phyloP scores from a whole-genome alignment of 1,139 yeast species.

The Geotrichum cucujoidarum region DNA sequence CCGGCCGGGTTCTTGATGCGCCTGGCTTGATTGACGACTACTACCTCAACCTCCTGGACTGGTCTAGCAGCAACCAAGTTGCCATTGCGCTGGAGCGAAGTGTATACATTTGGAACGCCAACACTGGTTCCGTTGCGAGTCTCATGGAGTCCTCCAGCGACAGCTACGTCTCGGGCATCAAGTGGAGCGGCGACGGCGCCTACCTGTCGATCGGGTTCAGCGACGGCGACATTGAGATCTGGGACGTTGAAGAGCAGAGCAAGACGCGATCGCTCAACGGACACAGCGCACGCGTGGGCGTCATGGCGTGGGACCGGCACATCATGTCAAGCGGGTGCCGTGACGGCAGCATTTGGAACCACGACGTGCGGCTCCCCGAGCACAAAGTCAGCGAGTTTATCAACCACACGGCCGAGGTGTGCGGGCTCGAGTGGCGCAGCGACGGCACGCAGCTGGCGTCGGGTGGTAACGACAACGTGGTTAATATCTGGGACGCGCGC shows the following conservation, averaged over 20 bases:
- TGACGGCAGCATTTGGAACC: slow-evolving; percentile 77
- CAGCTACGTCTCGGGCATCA: slow-evolving; percentile 60
- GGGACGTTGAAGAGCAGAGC: slow-evolving; percentile 82
- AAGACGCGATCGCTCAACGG: slow-evolving; percentile 74
- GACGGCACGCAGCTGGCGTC: slow-evolving; percentile 86
- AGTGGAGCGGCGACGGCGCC: slow-evolving; percentile 91
- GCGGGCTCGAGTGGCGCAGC: slow-evolving; percentile 81
- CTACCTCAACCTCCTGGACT: slow-evolving; percentile 76
- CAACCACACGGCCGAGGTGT: slow-evolving; percentile 81
- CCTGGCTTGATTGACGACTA: slow-evolving; percentile 94
- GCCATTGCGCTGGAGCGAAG: slow-evolving; percentile 86
- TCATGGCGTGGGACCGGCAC: slow-evolving; percentile 83
- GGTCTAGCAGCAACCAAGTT: slow-evolving; percentile 79
- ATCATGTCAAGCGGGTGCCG: slow-evolving; percentile 77
- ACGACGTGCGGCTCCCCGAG: slow-evolving; percentile 84
- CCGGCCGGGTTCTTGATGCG: slow-evolving; percentile 92
- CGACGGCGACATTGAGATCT: slow-evolving; percentile 82
- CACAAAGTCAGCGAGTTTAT: slow-evolving; percentile 61
- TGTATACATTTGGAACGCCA: slow-evolving; percentile 91
- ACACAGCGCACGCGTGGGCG: slow-evolving; percentile 70
- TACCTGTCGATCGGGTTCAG: slow-evolving; percentile 81
- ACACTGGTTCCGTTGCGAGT: slow-evolving; percentile 70
- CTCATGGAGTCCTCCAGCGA: slow-evolving; percentile 51
- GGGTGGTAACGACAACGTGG: slow-evolving; percentile 93
- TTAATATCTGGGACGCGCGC: slow-evolving; percentile 92